Evolutionary conservation across 306 rosid species (phyloP).

Genomic region (Cicer yamashitae): DNA sequence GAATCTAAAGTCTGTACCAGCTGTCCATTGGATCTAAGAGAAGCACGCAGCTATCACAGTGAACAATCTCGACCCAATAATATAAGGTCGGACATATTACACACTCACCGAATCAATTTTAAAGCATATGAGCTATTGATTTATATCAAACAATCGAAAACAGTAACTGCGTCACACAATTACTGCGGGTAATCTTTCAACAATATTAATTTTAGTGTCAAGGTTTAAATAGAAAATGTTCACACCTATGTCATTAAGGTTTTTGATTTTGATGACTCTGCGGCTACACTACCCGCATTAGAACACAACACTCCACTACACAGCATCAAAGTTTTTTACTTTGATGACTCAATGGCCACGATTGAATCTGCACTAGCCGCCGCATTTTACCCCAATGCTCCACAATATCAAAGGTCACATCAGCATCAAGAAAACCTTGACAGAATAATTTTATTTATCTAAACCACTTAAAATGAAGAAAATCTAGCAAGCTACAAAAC

Average conservation of each 20-base stretch:
- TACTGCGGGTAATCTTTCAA: too few relatives aligned
- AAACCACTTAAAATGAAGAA: conserved; percentile 23
- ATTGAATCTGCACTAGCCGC: neutral
- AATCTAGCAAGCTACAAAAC: neutral
- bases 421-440: neutral
- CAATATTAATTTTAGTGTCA: neutral
- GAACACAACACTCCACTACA: too few relatives aligned
- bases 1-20: neutral
- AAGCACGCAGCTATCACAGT: too few relatives aligned
- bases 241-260: neutral
- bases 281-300: too few relatives aligned
- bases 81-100: too few relatives aligned
- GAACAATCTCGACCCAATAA: too few relatives aligned
- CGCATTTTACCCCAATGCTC: neutral
- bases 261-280: neutral
- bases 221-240: neutral
- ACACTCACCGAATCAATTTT: too few relatives aligned
- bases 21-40: neutral
- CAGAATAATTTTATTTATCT: neutral
- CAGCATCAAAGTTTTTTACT: neutral
- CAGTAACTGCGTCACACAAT: too few relatives aligned
- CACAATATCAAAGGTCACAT: neutral
- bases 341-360: neutral
- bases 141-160: too few relatives aligned
- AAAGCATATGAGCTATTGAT: too few relatives aligned